A percentile compares a stretch with the other conserved stretches of the same genome.
Conservation (phyloP, 169 alveolate genomes). For the Neospora caninum region DNA sequence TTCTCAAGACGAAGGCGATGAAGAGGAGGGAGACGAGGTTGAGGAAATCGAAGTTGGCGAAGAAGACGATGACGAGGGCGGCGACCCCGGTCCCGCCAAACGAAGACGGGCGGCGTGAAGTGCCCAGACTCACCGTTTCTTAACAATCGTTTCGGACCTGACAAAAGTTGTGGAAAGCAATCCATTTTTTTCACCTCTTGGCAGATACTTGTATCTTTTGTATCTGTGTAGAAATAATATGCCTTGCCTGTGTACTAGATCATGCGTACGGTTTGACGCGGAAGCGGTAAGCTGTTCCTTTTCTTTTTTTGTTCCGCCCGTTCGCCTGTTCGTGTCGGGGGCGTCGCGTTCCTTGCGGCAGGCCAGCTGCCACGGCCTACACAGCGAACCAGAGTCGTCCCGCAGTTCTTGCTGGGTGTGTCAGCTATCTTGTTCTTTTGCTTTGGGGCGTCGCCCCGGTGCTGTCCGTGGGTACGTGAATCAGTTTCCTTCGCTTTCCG, state of each 20-base stretch:
- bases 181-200: not conserved
- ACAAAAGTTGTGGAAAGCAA: too few relatives aligned
- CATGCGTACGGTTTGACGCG: not conserved
- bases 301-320: too few relatives aligned
- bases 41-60: not conserved
- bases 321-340: too few relatives aligned
- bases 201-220: not conserved
- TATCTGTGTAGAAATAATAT: not conserved
- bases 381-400: too few relatives aligned
- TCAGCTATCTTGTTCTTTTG: too few relatives aligned
- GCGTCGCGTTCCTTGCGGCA: too few relatives aligned
- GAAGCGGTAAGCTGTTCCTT: not conserved
- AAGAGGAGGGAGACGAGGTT: not conserved
- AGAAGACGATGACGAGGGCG: not conserved
- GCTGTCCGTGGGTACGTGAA: too few relatives aligned
- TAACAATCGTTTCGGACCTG: not conserved
- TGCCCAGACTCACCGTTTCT: not conserved
- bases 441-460: too few relatives aligned
- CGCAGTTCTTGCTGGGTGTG: too few relatives aligned
- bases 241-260: not conserved
- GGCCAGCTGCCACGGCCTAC: too few relatives aligned
- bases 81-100: slow-evolving; percentile 17
- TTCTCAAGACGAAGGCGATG: not conserved
- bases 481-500: too few relatives aligned
- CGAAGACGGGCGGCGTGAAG: not conserved